A percentile compares a stretch with the other conserved stretches of the same genome.
Evolutionary conservation across 768 basidiomycete species (phyloP).

Genomic region (Macrolepiota dolichaula): DNA sequence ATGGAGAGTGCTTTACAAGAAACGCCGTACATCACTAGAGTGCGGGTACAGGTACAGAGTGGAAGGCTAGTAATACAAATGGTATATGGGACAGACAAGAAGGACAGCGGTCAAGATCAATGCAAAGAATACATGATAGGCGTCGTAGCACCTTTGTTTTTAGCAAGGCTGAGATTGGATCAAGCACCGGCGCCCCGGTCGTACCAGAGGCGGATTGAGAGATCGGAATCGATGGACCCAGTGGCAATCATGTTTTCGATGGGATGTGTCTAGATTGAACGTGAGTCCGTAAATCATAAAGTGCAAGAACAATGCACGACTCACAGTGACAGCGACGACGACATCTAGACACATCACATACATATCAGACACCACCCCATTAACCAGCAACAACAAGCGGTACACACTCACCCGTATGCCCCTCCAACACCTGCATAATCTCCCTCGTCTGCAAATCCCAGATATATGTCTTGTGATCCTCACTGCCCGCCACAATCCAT

Average conservation of each 20-base stretch:
- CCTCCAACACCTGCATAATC: constrained; percentile 75
- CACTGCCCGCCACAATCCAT: constrained; percentile 90
- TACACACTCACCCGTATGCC: constrained; percentile 71
- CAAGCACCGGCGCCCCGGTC: constrained; percentile 39
- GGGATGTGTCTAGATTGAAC: constrained; percentile 69
- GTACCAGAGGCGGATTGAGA: constrained; percentile 80
- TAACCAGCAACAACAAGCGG: not conserved
- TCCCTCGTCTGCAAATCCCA: constrained; percentile 92
- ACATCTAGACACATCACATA: constrained; percentile 39
- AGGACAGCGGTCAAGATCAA: not conserved
- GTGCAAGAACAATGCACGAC: constrained; percentile 13
- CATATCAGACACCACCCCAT: no score
- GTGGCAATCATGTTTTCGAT: constrained; percentile 84
- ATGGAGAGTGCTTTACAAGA: not conserved
- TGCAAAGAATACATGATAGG: constrained; percentile 14
- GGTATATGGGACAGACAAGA: constrained; percentile 1
- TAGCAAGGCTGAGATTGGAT: constrained; percentile 9
- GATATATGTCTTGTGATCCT: constrained; percentile 85
- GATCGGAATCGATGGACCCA: constrained; percentile 81
- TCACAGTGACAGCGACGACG: constrained; percentile 78
- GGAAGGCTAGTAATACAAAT: not conserved
- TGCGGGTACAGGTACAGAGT: no score
- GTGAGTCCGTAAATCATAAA: constrained; percentile 11
- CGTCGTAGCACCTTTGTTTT: not conserved
- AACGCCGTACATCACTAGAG: not conserved